Base-by-base conservation (phyloP, 2,329 filamentous ascomycete species). In the Pezicula radicicola region DNA sequence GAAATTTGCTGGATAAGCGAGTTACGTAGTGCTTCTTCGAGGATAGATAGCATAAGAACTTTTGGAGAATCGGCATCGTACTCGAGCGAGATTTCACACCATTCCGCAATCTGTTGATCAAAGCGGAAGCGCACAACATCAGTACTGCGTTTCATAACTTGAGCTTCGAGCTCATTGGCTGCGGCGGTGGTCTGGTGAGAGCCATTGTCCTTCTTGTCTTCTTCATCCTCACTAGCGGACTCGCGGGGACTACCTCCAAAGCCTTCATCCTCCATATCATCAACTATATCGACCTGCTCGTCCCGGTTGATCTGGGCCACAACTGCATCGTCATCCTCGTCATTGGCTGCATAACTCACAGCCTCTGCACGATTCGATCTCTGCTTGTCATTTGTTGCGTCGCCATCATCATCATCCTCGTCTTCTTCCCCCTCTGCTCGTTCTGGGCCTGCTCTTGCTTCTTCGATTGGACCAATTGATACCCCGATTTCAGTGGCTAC, bases 261-360 rank as follows among this genome's bases (percentile, higher is more conserved):
- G 4, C 72, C 76, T 62, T 80, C 79, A 54, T 77, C 77, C 59
- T 80, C 78, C 35, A 74, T 70, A 18, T 76, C 72, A 51, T 87
- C 83, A 35, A 83, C 77, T 46, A 79, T 79, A 18, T 83, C 82
- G 19, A 75, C 71, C 2, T 77, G 76, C 2, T 75, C 78, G 48
- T 85, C 83, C 30, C 75, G 76, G 51, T 82, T 79, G 63, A 87
- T 79, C 52, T 80, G 78, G 48, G 76, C 75, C 61, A 87, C 85
- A 50, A 95, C 84, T 35, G 80, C 85, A 59, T 90, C 82, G 64
- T 97, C 94, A 4, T 93, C 93, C 5, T 96, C 92, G 65, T 97
- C 94, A 44, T 96, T 95, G 33, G 87, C 89, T 37, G 91, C 93
- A 61, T 97, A 97, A 13, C 91, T 94, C 2, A 93, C 85, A 28